phyloP scores from a whole-genome alignment of 129 eudicot genomes.

The Centrapalus pauciflorus region DNA sequence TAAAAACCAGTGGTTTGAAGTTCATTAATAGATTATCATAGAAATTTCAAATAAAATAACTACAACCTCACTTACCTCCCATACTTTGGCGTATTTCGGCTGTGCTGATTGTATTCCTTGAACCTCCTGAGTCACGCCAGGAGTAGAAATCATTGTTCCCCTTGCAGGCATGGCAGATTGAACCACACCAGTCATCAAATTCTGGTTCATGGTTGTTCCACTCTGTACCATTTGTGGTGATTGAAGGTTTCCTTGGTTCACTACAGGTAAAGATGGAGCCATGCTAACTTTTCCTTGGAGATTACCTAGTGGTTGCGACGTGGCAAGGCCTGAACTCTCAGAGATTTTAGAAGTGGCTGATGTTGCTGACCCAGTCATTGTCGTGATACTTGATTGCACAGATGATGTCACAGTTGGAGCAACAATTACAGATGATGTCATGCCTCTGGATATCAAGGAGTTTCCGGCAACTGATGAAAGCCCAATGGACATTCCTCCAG shows the following conservation, averaged over 20 bases:
- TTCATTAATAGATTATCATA: background rate
- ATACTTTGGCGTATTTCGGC: conserved; percentile 65
- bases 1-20: background rate
- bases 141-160: conserved; percentile 63
- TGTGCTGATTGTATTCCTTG: conserved; percentile 56
- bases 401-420: conserved; percentile 60
- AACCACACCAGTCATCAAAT: too few relatives aligned
- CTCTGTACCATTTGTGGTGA: too few relatives aligned
- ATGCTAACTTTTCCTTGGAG: too few relatives aligned
- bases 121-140: conserved; percentile 55
- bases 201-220: too few relatives aligned
- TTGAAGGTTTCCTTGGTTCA: too few relatives aligned
- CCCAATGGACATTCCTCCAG: too few relatives aligned
- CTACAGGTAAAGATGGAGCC: too few relatives aligned
- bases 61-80: conserved; percentile 56
- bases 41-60: background rate
- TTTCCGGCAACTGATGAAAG: conserved; percentile 51
- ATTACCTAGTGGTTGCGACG: too few relatives aligned
- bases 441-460: conserved; percentile 65
- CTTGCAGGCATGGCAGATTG: too few relatives aligned
- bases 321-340: too few relatives aligned
- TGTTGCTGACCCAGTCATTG: conserved; percentile 42
- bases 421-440: conserved; percentile 48
- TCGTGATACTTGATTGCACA: conserved; percentile 46
- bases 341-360: too few relatives aligned